Percentiles rank a stretch among this genome's conserved stretches.
These are phyloP conservation scores for Escovopsis sp. DNA, from an alignment of 2,329 filamentous ascomycete genomes.

Conservation along the genomic window DNA sequence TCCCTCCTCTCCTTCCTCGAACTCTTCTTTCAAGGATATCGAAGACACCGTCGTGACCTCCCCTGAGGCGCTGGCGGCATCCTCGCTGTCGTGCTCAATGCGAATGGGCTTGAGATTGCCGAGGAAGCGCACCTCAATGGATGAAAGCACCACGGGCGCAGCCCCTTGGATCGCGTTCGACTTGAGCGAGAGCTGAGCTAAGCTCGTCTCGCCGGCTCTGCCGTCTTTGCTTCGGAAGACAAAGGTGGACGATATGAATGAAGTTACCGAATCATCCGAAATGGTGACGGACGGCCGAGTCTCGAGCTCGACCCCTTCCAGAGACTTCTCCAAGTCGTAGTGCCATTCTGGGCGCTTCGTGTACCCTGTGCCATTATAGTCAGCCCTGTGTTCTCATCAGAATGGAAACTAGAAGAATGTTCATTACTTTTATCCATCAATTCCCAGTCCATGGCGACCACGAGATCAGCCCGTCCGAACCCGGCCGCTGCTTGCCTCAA, in stretches of 20 bases:
- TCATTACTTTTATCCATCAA: conserved; percentile 37
- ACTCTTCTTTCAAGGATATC: conserved; percentile 16
- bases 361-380: conserved; percentile 28
- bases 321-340: conserved; percentile 43
- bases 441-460: conserved; percentile 51
- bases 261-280: conserved; percentile 33
- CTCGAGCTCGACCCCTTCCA: conserved; percentile 31
- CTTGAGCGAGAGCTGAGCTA: conserved; percentile 40
- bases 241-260: conserved; percentile 39
- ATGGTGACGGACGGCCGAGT: conserved; percentile 35
- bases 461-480: conserved; percentile 35
- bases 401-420: no score
- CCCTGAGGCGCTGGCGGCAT: conserved; percentile 4
- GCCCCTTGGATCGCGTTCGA: conserved; percentile 40
- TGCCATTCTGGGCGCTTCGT: conserved; percentile 39
- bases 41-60: conserved; percentile 9
- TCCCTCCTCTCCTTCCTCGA: conserved; percentile 5
- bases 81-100: conserved; percentile 25
- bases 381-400: background rate
- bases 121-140: conserved; percentile 38
- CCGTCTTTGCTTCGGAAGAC: conserved; percentile 42
- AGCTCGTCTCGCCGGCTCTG: conserved; percentile 44
- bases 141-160: conserved; percentile 33
- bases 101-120: conserved; percentile 41
- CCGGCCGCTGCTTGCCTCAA: conserved; percentile 40